phyloP scores from a whole-genome alignment of 495 filamentous ascomycete genomes.

The Aspergillus bertholletiae region DNA sequence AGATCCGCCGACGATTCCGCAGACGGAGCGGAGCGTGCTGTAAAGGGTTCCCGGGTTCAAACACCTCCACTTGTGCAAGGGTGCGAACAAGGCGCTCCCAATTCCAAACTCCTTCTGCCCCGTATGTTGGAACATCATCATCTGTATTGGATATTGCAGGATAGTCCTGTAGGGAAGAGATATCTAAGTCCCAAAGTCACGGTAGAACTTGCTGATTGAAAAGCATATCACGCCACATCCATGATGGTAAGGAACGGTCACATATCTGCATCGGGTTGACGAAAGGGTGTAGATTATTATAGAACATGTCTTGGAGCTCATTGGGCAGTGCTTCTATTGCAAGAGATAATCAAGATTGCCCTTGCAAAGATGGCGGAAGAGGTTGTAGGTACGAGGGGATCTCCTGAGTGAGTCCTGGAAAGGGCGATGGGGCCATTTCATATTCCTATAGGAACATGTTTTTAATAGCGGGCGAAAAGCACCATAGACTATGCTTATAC shows the following conservation, averaged over 20 bases:
- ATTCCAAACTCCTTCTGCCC: neutral
- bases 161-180: neutral
- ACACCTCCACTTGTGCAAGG: neutral
- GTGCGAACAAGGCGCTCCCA: neutral
- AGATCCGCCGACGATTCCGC: neutral
- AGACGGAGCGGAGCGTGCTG: neutral
- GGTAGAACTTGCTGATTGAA: neutral
- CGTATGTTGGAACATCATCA: neutral
- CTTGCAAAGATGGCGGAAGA: neutral
- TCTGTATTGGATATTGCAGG: neutral
- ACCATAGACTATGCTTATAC: neutral
- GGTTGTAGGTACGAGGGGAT: neutral
- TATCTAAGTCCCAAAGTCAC: neutral
- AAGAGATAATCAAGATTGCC: neutral
- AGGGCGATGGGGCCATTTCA: neutral
- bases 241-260: neutral
- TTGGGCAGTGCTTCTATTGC: neutral
- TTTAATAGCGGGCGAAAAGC: neutral
- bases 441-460: neutral
- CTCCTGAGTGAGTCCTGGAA: neutral
- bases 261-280: neutral
- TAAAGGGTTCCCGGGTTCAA: neutral
- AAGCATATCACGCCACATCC: neutral
- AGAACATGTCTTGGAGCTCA: neutral
- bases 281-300: neutral